These are phyloP conservation scores for Pythium myriotylum DNA, from an alignment of 352 stramenopile species.

Conservation along the genomic window DNA sequence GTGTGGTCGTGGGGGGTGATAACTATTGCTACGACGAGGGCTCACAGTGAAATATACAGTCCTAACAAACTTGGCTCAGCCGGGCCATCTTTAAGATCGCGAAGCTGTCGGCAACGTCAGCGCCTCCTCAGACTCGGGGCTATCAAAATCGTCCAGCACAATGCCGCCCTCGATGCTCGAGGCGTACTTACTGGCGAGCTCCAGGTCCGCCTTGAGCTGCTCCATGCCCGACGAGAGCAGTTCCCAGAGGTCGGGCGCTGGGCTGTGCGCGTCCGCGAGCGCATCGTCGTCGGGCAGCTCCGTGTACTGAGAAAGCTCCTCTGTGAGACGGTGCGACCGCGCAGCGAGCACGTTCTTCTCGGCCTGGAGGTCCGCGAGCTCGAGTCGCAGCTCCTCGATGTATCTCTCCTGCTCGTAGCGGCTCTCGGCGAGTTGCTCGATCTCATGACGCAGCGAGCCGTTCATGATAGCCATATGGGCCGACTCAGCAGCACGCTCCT, in stretches of 20 bases:
- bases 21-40: conserved; percentile 1
- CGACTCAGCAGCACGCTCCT: conserved; percentile 68
- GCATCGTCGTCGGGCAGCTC: conserved; percentile 74
- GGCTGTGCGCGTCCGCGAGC: conserved; percentile 51
- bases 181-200: conserved; percentile 86
- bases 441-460: conserved; percentile 57
- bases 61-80: background rate
- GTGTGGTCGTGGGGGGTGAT: no score
- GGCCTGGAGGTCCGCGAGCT: conserved; percentile 77
- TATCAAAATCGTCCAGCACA: conserved; percentile 37
- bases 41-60: background rate
- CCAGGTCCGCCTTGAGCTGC: conserved; percentile 85
- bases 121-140: conserved; percentile 51
- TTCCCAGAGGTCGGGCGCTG: conserved; percentile 82
- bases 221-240: conserved; percentile 87
- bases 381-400: conserved; percentile 67
- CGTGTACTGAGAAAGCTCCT: conserved; percentile 85
- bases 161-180: conserved; percentile 69
- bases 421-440: conserved; percentile 60
- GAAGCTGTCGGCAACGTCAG: conserved; percentile 40
- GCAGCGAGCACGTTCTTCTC: conserved; percentile 87
- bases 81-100: conserved; percentile 2
- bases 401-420: conserved; percentile 67
- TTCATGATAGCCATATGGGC: conserved; percentile 64
- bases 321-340: conserved; percentile 72